Conservation (phyloP, 352 stramenopile genomes). For the Phytopythium helicoides region DNA sequence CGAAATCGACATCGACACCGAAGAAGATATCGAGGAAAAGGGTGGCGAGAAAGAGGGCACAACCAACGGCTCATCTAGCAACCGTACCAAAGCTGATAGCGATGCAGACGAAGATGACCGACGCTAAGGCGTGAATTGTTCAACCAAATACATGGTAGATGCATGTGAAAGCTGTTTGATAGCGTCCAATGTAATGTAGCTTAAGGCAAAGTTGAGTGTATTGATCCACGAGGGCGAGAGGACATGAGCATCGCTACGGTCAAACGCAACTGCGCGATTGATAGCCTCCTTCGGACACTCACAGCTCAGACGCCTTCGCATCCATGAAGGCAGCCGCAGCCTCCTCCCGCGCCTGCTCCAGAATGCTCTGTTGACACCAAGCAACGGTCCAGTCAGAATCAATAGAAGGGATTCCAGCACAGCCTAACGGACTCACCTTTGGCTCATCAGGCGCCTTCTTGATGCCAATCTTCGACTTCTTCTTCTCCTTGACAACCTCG, state of each 20-base stretch:
- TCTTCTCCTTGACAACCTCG: constrained; percentile 6
- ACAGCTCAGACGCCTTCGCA: constrained; percentile 1
- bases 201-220: too few species aligned
- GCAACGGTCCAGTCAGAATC: too few species aligned
- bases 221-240: not conserved
- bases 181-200: not conserved
- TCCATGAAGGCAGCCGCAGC: constrained; percentile 19
- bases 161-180: too few species aligned
- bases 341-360: constrained; percentile 40
- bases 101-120: too few species aligned
- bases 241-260: not conserved
- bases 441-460: constrained; percentile 37
- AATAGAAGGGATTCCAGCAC: not conserved
- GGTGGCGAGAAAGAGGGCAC: not conserved
- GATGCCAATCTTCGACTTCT: constrained; percentile 21
- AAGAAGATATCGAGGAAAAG: too few species aligned
- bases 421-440: constrained; percentile 14
- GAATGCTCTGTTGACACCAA: constrained; percentile 40
- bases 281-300: not conserved
- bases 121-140: too few species aligned
- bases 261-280: not conserved
- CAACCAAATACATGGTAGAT: too few species aligned
- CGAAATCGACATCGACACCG: not conserved
- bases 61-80: too few species aligned
- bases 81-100: too few species aligned